Conservation (phyloP, 495 filamentous ascomycete genomes). For the Penicilliopsis zonata region DNA sequence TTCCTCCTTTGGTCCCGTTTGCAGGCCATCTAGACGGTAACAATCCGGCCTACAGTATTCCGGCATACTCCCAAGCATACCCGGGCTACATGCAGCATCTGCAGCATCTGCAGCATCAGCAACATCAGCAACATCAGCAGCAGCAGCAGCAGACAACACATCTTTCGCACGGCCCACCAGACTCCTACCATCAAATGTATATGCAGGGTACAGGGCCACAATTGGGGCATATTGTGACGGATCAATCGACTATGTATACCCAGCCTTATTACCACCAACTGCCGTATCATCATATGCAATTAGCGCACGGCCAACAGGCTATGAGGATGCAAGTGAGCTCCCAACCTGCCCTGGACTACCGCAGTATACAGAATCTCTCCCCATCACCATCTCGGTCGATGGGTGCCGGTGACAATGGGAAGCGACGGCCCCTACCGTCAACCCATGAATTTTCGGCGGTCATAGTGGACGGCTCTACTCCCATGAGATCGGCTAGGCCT, state of each 20-base stretch:
- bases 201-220: slow-evolving; percentile 9
- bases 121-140: too few relatives aligned
- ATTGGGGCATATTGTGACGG: slow-evolving; percentile 6
- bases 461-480: slow-evolving; percentile 33
- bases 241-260: slow-evolving; percentile 15
- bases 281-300: slow-evolving; percentile 11
- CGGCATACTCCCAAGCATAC: slow-evolving; percentile 18
- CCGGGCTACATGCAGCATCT: slow-evolving; percentile 17
- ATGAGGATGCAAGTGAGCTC: slow-evolving; percentile 4
- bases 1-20: slow-evolving; percentile 25
- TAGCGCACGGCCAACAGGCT: slow-evolving; percentile 8
- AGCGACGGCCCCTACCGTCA: slow-evolving; percentile 6
- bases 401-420: slow-evolving; percentile 8
- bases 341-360: slow-evolving; percentile 2
- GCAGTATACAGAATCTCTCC: slow-evolving; percentile 1
- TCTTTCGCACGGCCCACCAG: slow-evolving; percentile 14
- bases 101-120: slow-evolving; percentile 14
- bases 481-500: slow-evolving; percentile 10
- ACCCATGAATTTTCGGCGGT: slow-evolving; percentile 30
- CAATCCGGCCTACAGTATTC: slow-evolving; percentile 16
- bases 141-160: slow-evolving; percentile 11
- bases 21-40: slow-evolving; percentile 14
- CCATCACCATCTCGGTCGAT: slow-evolving; percentile 1
- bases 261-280: slow-evolving; percentile 16
- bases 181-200: slow-evolving; percentile 21